phyloP scores from a whole-genome alignment of 2,329 filamentous ascomycete species.

The Xylariaceae sp. region DNA sequence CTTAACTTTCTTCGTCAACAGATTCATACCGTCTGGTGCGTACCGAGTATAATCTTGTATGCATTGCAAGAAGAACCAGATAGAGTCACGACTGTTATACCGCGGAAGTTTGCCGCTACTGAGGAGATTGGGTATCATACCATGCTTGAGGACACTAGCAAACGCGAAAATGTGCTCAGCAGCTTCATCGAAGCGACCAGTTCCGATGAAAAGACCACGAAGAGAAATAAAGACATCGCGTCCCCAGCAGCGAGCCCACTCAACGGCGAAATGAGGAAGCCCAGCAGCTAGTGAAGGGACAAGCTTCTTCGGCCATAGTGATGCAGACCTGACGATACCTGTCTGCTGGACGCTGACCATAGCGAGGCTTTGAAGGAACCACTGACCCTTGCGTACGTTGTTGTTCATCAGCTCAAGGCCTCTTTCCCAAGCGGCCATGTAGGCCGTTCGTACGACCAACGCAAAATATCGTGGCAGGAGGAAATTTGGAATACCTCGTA shows the following conservation, averaged over 20 bases:
- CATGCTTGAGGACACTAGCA: conserved; percentile 94
- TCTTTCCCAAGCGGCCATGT: conserved; percentile 80
- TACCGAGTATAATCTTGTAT: conserved; percentile 91
- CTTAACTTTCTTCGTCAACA: conserved; percentile 79
- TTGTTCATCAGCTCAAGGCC: conserved; percentile 79
- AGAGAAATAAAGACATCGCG: conserved; percentile 96
- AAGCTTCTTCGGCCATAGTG: conserved; percentile 82
- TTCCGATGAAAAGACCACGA: conserved; percentile 88
- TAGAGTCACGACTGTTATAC: conserved; percentile 94
- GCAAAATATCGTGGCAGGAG: conserved; percentile 92
- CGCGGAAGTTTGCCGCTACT: conserved; percentile 83
- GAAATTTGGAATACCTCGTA: conserved; percentile 85
- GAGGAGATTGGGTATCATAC: conserved; percentile 95
- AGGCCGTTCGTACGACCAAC: conserved; percentile 84
- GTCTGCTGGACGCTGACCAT: conserved; percentile 93
- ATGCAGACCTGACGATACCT: conserved; percentile 87
- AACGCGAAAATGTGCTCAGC: conserved; percentile 95
- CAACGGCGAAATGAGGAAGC: conserved; percentile 88
- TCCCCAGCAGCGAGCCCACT: conserved; percentile 97
- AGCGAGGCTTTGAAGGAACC: conserved; percentile 85
- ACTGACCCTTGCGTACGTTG: conserved; percentile 80
- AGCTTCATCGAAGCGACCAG: conserved; percentile 85
- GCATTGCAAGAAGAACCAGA: conserved; percentile 97
- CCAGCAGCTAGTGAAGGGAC: conserved; percentile 91
- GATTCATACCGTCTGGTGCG: conserved; percentile 74